Base-by-base conservation (phyloP, 257 asterid species). In the Penstemon eatonii region DNA sequence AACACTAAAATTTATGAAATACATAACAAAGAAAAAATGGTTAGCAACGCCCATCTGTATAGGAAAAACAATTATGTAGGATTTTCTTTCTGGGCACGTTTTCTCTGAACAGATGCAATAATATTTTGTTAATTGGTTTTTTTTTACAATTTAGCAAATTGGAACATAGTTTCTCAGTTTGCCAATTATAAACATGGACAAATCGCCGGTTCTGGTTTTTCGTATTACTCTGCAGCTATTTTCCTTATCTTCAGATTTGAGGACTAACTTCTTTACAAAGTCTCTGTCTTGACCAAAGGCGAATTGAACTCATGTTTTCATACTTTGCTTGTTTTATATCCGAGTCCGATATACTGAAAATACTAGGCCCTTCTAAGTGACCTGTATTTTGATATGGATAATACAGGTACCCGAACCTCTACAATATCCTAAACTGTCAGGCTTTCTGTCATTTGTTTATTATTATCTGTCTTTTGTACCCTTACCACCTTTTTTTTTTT, bases 41-140 rank as follows among this genome's bases (percentile, higher is more conserved):
- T 58, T 36, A 47, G 69, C 41, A 74, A 51, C 66, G 47, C 61
- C 70, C 19, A 33, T 72, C 63, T 51, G 4, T 50, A 6, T 69
- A 53, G 60, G 9, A 39, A 59, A 46, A 46, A 3, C 61, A 55
- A 61, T 12, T 4, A 19, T 43, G 53, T 44, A 1, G 55, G 66
- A 46, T 65, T 9, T 2, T 65, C 74, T 25, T 40, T 1, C n/a
- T n/a, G 51, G 51, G 41, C 11, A 15, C 11, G 4, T 43, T 42
- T 42, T 60, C 9, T 60, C 12, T 40, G 5, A 15, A n/a, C 11
- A 42, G 11, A 6, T 61, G 8, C 66, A 6, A 13, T 6, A 8
- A 25, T 42, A 15, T 33, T 46, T 33, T 25, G 25, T 15, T 19
- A 63, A 19, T 51, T 15, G 66, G 66, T 42, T 53, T 53, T 6